Evolutionary conservation across 2,329 filamentous ascomycete species (phyloP), one percentile per base, ranked within the genome.

Genomic region (Pyrenophora seminiperda): DNA sequence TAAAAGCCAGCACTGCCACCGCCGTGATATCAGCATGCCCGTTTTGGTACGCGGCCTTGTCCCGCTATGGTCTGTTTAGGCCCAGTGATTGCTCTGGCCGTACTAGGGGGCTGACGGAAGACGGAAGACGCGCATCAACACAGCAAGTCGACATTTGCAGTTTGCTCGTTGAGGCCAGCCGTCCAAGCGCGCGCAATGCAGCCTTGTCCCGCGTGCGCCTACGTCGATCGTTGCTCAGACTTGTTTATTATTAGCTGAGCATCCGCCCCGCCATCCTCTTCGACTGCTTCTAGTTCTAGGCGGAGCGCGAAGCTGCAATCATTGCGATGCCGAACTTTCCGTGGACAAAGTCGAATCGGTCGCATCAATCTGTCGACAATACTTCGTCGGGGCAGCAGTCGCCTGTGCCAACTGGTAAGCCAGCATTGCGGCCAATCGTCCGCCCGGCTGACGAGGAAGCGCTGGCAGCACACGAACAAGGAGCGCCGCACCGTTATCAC

Each of bases 311-410:
- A 54, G 58, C 54, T 58, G 54, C 51, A 50, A 52, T 56, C 56
- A 47, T 63, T 70, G 70, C 64, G 49, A 74, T 73, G 72, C 68
- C 70, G 62, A 66, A 68, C 47, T 65, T 70, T 45, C 65, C 68
- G 36, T 73, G 65, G 70, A 62, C 60, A 53, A 73, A 73, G 70
- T 66, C 66, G 63, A 73, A 73, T 37, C 63, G 64, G 50, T 72
- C 72, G 62, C 70, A 73, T 56, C 63, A 66, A 36, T 72, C 71
- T 39, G 65, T 73, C 48, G 71, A 71, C 56, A 66, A 53, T 33
- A 59, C 65, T 37, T 65, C 68, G 50, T 39, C 50, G 24, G 70
- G 67, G 36, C 70, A 70, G 41, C 58, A 64, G 19, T 70, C 68
- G 46, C 67, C 71, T 32, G 63, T 68, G 36, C 66, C 66, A 13